Conservation (phyloP, 495 filamentous ascomycete species). For the Tuber microsphaerosporum region DNA sequence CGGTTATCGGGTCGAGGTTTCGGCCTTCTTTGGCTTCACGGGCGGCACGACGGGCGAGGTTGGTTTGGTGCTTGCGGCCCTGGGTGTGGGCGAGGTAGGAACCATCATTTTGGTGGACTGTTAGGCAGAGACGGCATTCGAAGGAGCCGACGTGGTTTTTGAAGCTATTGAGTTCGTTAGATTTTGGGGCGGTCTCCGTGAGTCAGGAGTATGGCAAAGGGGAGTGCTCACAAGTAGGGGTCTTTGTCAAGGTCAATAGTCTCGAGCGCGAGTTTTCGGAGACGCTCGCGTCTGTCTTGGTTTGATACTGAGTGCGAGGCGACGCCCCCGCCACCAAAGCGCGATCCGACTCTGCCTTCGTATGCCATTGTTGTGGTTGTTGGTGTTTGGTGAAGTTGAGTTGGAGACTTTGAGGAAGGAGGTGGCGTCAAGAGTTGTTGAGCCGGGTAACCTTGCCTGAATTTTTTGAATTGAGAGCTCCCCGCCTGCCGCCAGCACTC, state of each 20-base stretch:
- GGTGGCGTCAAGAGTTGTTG: neutral
- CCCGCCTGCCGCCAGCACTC: neutral
- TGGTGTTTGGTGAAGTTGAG: neutral
- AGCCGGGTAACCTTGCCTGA: neutral
- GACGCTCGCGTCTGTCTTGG: constrained; percentile 90
- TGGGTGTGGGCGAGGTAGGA: constrained; percentile 99
- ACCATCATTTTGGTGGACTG: constrained; percentile 99
- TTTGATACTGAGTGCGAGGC: constrained; percentile 89
- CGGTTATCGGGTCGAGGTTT: constrained; percentile 67
- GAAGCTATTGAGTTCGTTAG: constrained; percentile 52
- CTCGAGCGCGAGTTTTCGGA: constrained; percentile 95
- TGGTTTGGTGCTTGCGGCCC: constrained; percentile 97
- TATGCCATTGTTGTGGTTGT: constrained; percentile 50
- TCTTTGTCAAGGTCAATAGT: constrained; percentile 99
- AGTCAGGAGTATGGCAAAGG: neutral
- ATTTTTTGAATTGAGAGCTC: neutral
- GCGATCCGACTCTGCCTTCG: constrained; percentile 92
- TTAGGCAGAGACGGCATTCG: constrained; percentile 94
- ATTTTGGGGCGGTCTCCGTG: neutral
- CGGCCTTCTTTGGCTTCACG: constrained; percentile 83
- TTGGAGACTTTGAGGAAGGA: neutral
- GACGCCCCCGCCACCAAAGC: constrained; percentile 95
- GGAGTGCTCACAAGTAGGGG: constrained; percentile 65
- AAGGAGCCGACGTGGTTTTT: constrained; percentile 98
- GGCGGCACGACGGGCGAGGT: constrained; percentile 91